phyloP scores from a whole-genome alignment of 1,284 basidiomycete genomes.

The Cryptococcus sp. region DNA sequence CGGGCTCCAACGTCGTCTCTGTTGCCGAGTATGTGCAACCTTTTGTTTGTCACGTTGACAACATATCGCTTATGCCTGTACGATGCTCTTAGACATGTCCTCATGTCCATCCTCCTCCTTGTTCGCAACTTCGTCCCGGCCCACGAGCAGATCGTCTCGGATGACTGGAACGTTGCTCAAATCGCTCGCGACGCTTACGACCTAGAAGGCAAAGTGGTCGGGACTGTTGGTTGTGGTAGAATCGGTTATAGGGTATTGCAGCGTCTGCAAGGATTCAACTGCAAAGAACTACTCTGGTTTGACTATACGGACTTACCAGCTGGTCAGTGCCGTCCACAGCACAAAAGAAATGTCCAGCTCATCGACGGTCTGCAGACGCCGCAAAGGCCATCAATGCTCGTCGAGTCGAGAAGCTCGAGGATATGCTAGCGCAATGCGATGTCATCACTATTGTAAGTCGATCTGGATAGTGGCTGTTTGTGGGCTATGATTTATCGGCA shows the following conservation, averaged over 20 bases:
- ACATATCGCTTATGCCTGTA: not conserved
- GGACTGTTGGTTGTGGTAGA: constrained; percentile 79
- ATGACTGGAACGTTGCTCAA: constrained; percentile 82
- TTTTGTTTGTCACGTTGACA: not conserved
- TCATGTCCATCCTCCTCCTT: constrained; percentile 79
- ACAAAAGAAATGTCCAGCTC: not conserved
- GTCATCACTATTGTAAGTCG: constrained; percentile 45
- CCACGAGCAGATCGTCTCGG: constrained; percentile 74
- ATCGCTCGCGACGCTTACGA: constrained; percentile 81
- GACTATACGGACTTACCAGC: constrained; percentile 83
- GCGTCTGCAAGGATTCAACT: constrained; percentile 81
- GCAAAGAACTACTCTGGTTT: constrained; percentile 90
- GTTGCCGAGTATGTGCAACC: constrained; percentile 66
- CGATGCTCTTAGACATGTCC: constrained; percentile 60
- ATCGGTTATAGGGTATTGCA: constrained; percentile 91
- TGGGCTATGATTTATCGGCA: not conserved
- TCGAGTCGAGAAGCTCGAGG: constrained; percentile 79
- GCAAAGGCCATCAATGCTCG: constrained; percentile 70
- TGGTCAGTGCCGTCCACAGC: constrained; percentile 49
- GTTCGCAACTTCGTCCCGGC: constrained; percentile 72
- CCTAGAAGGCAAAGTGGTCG: constrained; percentile 87
- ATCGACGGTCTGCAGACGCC: constrained; percentile 56
- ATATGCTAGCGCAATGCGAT: constrained; percentile 69
- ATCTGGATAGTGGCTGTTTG: not conserved
- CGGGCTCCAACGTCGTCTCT: constrained; percentile 84